Percentiles rank a stretch among this genome's conserved stretches.
Conservation (phyloP, 257 asterid genomes). For the Lantana camara region DNA sequence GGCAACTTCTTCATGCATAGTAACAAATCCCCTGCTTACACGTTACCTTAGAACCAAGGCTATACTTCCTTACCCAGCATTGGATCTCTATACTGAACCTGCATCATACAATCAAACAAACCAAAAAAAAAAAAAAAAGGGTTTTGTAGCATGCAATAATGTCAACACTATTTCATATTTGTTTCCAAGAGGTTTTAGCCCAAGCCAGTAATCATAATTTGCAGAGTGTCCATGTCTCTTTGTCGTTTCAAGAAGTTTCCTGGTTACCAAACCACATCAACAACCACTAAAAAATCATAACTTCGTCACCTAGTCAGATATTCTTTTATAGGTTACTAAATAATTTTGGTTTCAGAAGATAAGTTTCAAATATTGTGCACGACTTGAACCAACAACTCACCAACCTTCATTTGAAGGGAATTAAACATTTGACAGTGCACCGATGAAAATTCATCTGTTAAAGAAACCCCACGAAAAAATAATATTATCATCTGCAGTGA, state of each 20-base stretch:
- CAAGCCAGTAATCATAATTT: constrained; percentile 4
- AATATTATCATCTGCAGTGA: constrained; percentile 20
- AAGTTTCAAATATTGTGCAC: constrained; percentile 5
- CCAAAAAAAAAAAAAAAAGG: neutral
- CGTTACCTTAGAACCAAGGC: neutral
- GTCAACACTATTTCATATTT: constrained; percentile 8
- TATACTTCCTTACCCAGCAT: constrained; percentile 1
- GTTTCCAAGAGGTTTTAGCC: neutral
- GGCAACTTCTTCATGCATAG: neutral
- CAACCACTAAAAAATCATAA: neutral
- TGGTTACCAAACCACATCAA: constrained; percentile 1
- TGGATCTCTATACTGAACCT: neutral
- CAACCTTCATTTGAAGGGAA: constrained; percentile 9
- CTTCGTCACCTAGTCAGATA: constrained; percentile 1
- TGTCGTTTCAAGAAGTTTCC: neutral
- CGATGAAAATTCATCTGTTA: constrained; percentile 5
- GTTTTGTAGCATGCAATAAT: neutral
- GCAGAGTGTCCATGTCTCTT: neutral
- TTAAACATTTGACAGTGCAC: constrained; percentile 13
- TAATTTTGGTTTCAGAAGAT: neutral
- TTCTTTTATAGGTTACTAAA: neutral
- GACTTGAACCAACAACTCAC: constrained; percentile 20
- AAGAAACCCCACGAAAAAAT: constrained; percentile 14
- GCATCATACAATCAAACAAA: neutral
- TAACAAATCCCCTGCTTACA: neutral